A percentile compares a stretch with the other conserved stretches of the same genome.
These are phyloP conservation scores for Arachis hypogaea DNA, from an alignment of 306 rosid species.

Conservation along the genomic window DNA sequence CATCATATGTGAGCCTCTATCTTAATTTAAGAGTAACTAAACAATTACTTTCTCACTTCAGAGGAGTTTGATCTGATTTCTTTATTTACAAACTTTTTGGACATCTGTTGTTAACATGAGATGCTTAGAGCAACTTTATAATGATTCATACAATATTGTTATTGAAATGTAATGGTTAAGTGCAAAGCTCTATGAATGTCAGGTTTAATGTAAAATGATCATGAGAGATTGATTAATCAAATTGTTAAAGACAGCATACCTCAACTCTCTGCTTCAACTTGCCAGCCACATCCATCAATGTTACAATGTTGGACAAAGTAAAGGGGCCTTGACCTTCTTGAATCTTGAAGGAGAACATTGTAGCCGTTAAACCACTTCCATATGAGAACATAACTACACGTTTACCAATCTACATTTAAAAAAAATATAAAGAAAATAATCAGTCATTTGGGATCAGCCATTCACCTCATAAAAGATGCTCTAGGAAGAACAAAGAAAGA, in stretches of 20 bases:
- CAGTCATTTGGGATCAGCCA: conserved; percentile 3
- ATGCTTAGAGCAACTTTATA: background rate
- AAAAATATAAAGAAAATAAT: background rate
- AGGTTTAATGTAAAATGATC: background rate
- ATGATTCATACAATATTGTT: background rate
- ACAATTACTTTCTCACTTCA: background rate
- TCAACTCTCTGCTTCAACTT: conserved; percentile 76
- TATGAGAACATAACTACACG: conserved; percentile 77
- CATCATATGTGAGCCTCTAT: too few relatives aligned
- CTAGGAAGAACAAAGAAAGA: background rate
- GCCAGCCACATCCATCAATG: conserved; percentile 63
- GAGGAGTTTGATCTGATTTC: background rate
- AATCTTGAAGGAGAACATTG: conserved; percentile 73
- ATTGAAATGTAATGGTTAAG: background rate
- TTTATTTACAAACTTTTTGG: background rate
- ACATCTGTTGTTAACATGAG: too few relatives aligned
- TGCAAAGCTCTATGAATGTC: background rate
- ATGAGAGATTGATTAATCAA: background rate
- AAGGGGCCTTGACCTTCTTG: conserved; percentile 65
- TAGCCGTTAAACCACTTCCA: conserved; percentile 85
- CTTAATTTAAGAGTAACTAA: too few relatives aligned
- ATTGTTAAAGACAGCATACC: conserved; percentile 50
- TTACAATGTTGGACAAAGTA: conserved; percentile 67
- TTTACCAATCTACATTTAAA: conserved; percentile 60
- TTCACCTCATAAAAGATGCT: background rate